phyloP scores from a whole-genome alignment of 768 basidiomycete genomes.

The Trametes cubensis region DNA sequence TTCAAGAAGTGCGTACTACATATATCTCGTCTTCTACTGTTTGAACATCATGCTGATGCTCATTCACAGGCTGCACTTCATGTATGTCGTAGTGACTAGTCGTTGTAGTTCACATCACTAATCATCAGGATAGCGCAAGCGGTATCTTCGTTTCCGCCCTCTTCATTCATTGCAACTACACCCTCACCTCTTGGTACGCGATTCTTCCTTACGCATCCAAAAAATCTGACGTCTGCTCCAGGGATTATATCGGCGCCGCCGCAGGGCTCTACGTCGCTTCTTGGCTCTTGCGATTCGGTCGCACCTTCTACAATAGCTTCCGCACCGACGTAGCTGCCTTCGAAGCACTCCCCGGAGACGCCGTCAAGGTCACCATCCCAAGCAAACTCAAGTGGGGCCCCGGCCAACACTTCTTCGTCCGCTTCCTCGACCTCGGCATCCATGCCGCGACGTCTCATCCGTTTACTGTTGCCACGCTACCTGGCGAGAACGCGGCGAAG shows the following conservation, averaged over 20 bases:
- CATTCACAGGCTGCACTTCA: slow-evolving; percentile 24
- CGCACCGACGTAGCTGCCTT: slow-evolving; percentile 28
- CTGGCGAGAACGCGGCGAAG: neutral
- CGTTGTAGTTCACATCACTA: neutral
- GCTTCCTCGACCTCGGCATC: slow-evolving; percentile 30
- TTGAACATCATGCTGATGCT: no score
- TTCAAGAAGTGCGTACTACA: slow-evolving; percentile 35
- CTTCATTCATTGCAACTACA: slow-evolving; percentile 38
- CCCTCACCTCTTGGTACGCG: slow-evolving; percentile 34
- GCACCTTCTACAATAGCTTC: slow-evolving; percentile 32
- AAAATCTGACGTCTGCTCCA: neutral
- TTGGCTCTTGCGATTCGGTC: slow-evolving; percentile 34
- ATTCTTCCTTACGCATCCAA: neutral
- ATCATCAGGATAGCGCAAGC: slow-evolving; percentile 31
- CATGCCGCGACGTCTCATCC: slow-evolving; percentile 38
- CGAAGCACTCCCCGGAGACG: slow-evolving; percentile 31
- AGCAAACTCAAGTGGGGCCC: slow-evolving; percentile 35
- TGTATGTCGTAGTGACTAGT: slow-evolving; percentile 17
- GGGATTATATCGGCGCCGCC: slow-evolving; percentile 38
- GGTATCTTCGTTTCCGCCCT: slow-evolving; percentile 39
- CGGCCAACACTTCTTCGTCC: slow-evolving; percentile 38
- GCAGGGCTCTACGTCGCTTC: slow-evolving; percentile 34
- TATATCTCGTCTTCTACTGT: no score
- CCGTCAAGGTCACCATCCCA: slow-evolving; percentile 32
- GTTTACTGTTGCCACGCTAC: slow-evolving; percentile 37